These are phyloP conservation scores for Arthrobotrys musiformis DNA, from an alignment of 2,329 filamentous ascomycete genomes.

Conservation along the genomic window DNA sequence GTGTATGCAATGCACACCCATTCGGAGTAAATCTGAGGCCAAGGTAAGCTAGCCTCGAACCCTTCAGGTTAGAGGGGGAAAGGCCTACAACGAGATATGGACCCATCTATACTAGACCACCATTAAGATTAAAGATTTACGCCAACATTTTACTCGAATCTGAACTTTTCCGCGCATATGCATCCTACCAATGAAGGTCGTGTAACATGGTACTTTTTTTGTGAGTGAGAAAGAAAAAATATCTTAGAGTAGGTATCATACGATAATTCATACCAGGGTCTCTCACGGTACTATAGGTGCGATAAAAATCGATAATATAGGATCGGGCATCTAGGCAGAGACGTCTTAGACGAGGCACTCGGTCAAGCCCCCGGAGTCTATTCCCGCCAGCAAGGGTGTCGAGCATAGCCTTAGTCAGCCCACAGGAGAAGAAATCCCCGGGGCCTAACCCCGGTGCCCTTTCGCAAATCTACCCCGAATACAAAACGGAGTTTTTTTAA, in stretches of 20 bases:
- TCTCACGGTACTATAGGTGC: not conserved
- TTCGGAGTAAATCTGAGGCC: constrained; percentile 8
- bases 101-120: too few species aligned
- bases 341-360: constrained; percentile 4
- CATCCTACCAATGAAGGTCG: not conserved
- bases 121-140: not conserved
- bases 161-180: not conserved
- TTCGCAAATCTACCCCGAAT: not conserved
- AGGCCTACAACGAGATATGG: too few species aligned
- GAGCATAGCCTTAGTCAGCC: constrained; percentile 29
- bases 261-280: not conserved
- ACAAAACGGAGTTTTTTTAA: not conserved
- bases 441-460: not conserved
- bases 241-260: not conserved
- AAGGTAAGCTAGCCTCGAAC: not conserved
- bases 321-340: constrained; percentile 14
- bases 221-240: too few species aligned
- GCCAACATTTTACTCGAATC: not conserved
- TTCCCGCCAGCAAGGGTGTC: not conserved
- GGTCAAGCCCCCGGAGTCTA: not conserved
- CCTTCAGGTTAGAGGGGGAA: not conserved
- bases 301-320: not conserved
- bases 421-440: constrained; percentile 9
- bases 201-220: constrained; percentile 6
- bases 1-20: constrained; percentile 30